phyloP scores from a whole-genome alignment of 129 eudicot species.

The Flaveria brownii region DNA sequence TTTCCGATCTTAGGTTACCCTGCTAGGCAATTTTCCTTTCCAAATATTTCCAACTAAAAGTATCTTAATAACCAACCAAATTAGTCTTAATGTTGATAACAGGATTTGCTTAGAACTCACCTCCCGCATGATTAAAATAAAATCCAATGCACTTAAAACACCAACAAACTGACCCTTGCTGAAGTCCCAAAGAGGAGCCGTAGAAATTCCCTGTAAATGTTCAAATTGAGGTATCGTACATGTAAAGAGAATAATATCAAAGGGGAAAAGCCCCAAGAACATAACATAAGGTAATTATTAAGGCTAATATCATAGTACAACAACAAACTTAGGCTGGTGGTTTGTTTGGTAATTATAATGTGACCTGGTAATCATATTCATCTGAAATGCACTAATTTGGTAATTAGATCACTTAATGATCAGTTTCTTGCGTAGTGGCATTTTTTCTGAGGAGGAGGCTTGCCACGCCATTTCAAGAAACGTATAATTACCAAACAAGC shows the following conservation, averaged over 20 bases:
- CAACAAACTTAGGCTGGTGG: conserved; percentile 1
- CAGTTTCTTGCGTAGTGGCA: neutral
- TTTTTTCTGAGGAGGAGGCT: neutral
- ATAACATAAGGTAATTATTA: conserved; percentile 15
- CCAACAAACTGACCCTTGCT: conserved; percentile 81
- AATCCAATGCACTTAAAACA: conserved; percentile 90
- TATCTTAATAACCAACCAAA: neutral
- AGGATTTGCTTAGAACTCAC: conserved; percentile 40
- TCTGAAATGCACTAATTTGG: neutral
- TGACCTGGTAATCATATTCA: neutral
- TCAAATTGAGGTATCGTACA: conserved; percentile 28
- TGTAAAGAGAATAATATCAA: conserved; percentile 28
- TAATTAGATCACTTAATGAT: neutral
- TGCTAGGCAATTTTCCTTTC: neutral
- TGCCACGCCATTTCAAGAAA: neutral
- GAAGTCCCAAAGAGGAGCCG: conserved; percentile 87
- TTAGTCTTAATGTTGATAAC: conserved; percentile 17
- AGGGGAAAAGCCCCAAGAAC: conserved; percentile 19
- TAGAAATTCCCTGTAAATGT: conserved; percentile 71
- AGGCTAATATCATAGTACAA: neutral
- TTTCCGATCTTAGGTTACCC: neutral
- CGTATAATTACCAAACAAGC: neutral
- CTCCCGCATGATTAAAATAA: conserved; percentile 90
- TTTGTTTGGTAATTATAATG: neutral
- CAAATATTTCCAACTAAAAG: neutral